phyloP scores from a whole-genome alignment of 306 rosid genomes.

The Cucurbita ficifolia region DNA sequence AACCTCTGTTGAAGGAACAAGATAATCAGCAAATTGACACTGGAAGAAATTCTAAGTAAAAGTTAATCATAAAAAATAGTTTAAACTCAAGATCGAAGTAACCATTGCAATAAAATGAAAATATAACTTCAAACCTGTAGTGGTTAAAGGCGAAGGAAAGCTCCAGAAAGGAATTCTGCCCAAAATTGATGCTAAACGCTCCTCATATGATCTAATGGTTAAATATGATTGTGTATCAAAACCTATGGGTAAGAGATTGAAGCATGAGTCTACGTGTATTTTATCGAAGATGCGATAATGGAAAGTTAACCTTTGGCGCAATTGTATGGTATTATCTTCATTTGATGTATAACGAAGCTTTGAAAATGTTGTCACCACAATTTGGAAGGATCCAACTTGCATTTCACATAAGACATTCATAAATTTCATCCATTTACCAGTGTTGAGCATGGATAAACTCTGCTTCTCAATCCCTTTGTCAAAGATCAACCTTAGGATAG shows the following conservation, averaged over 20 bases:
- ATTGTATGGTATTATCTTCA: conserved; percentile 21
- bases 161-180: conserved; percentile 25
- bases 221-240: neutral
- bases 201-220: conserved; percentile 26
- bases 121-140: conserved; percentile 37
- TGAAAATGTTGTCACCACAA: conserved; percentile 27
- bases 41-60: neutral
- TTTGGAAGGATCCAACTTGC: conserved; percentile 41
- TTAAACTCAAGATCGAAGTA: neutral
- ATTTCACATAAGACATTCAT: conserved; percentile 30
- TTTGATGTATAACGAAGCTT: conserved; percentile 29
- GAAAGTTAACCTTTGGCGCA: conserved; percentile 42
- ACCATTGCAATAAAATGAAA: neutral
- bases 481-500: conserved; percentile 33
- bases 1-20: conserved; percentile 21
- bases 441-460: conserved; percentile 11
- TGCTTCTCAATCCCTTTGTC: conserved; percentile 17
- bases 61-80: neutral
- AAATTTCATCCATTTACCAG: conserved; percentile 47
- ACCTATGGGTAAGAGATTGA: neutral
- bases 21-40: neutral
- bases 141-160: conserved; percentile 19
- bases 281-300: neutral
- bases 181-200: conserved; percentile 13
- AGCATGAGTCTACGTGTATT: neutral